These are phyloP conservation scores for Aspergillus fischeri DNA, from an alignment of 2,329 filamentous ascomycete genomes.

Conservation along the genomic window DNA sequence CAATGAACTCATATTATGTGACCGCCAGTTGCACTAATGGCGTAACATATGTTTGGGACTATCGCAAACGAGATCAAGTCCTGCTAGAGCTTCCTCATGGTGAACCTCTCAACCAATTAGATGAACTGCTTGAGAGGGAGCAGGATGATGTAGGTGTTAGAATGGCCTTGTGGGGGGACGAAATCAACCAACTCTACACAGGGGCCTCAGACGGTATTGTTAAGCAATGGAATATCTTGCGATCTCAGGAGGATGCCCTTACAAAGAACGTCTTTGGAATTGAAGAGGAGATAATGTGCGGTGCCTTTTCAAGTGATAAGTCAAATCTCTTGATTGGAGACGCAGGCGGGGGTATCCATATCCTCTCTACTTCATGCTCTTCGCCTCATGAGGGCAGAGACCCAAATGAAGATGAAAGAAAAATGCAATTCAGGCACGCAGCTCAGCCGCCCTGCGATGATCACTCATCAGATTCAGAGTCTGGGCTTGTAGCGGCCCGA, in stretches of 20 bases:
- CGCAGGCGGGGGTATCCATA: constrained; percentile 51
- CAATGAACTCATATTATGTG: constrained; percentile 44
- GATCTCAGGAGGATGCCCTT: constrained; percentile 47
- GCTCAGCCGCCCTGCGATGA: constrained; percentile 7
- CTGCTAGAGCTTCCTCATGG: constrained; percentile 52
- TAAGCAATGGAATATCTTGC: constrained; percentile 57
- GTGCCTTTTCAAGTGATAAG: constrained; percentile 53
- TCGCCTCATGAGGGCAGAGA: constrained; percentile 17
- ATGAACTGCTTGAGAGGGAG: constrained; percentile 40
- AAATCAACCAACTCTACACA: constrained; percentile 51
- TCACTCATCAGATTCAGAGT: constrained; percentile 15
- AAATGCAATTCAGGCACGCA: constrained; percentile 25
- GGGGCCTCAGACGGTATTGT: constrained; percentile 59
- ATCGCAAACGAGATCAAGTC: constrained; percentile 42
- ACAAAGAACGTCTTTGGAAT: constrained; percentile 49
- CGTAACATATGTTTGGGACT: constrained; percentile 58
- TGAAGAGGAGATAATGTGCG: constrained; percentile 54
- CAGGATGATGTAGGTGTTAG: constrained; percentile 55
- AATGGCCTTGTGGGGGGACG: constrained; percentile 55
- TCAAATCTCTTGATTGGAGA: constrained; percentile 56
- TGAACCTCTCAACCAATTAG: constrained; percentile 46
- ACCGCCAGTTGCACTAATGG: constrained; percentile 60
- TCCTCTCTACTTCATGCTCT: constrained; percentile 41
- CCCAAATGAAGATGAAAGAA: background rate
- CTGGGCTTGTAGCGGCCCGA: constrained; percentile 23